Base-by-base conservation (phyloP, 2,329 filamentous ascomycete genomes). In the Sporothrix euskadiensis region DNA sequence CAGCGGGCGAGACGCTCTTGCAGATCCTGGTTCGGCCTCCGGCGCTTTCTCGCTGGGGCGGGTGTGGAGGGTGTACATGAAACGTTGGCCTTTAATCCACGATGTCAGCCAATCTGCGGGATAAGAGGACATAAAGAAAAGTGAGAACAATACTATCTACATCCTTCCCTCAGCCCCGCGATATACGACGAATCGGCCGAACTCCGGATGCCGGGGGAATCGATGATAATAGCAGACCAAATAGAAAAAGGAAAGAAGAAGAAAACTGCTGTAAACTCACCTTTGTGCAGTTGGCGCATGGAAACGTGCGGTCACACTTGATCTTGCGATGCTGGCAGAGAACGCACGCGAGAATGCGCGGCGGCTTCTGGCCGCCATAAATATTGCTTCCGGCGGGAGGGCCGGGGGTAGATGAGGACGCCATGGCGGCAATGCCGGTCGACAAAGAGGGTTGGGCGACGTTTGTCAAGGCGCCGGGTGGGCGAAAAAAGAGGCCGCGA, bases 321-420 rank as follows among this genome's bases (percentile, higher is more conserved):
- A 89, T 89, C 81, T 90, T 89, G 77, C 88, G 85, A 78, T 87
- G 86, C 78, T 89, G 88, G 78, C 88, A 89, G 52, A 89, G 81
- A 26, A 88, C 85, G 76, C 87, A 88, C 26, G 86, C 86, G 73
- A 88, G 80, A 65, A 88, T 83, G 76, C 86, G 81, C 16, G 82
- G 80, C 14, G 82, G 80, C 78, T 84, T 86, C 16, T 52, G 10
- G 7, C n/a, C 56, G 59, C 52, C 32, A 26, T 65, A 54, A 10
- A 69, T 44, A 22, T 49, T 52, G 32, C 49, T 56, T 22, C 63
- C 69, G 26, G 47, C 19, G 30, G 73, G 6, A n/a, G 49, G 8
- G 65, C 69, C 52, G 59, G 73, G 35, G 19, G 71, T 71, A 9
- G 73, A 71, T 3, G 71, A 52, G 22, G 69, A 54, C n/a, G 72